A percentile compares a stretch with the other conserved stretches of the same genome.
phyloP scores from a whole-genome alignment of 441 rosid species.

The Gossypium schwendimanii region DNA sequence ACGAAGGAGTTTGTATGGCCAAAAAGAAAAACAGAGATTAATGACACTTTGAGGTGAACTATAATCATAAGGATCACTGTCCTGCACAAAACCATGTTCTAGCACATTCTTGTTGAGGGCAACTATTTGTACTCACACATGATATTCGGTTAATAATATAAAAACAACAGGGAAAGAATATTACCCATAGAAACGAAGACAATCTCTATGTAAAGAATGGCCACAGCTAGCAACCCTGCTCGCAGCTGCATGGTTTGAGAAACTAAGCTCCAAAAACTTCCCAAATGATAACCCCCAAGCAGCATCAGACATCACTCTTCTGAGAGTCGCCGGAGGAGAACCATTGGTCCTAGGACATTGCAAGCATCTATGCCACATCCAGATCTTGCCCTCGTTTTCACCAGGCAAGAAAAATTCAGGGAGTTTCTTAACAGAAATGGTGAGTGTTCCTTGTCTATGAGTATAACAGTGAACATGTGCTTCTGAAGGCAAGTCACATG shows the following conservation, averaged over 20 bases:
- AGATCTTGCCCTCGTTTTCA: constrained; percentile 89
- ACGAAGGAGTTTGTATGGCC: not conserved
- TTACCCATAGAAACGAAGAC: constrained; percentile 99
- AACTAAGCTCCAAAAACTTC: constrained; percentile 97
- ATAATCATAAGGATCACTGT: not conserved
- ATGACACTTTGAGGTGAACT: not conserved
- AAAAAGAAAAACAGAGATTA: too few relatives aligned
- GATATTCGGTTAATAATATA: not conserved
- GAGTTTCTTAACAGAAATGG: constrained; percentile 90
- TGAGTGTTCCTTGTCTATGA: constrained; percentile 94
- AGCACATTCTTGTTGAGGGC: not conserved
- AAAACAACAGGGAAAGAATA: constrained; percentile 9
- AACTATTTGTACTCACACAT: not conserved
- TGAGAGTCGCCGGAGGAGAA: constrained; percentile 90
- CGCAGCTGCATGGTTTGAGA: constrained; percentile 99
- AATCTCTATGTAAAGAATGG: constrained; percentile 97
- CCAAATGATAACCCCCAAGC: constrained; percentile 99
- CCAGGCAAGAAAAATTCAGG: constrained; percentile 69
- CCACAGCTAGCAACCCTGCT: constrained; percentile 99
- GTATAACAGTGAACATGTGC: constrained; percentile 98
- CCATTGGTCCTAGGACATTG: constrained; percentile 71
- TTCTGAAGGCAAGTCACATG: constrained; percentile 95
- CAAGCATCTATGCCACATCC: constrained; percentile 99
- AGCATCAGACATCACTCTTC: constrained; percentile 97
- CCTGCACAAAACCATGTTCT: not conserved